A percentile compares a stretch with the other conserved stretches of the same genome.
These are phyloP conservation scores for Hyaloscypha variabilis DNA, from an alignment of 495 filamentous ascomycete genomes.

Conservation along the genomic window DNA sequence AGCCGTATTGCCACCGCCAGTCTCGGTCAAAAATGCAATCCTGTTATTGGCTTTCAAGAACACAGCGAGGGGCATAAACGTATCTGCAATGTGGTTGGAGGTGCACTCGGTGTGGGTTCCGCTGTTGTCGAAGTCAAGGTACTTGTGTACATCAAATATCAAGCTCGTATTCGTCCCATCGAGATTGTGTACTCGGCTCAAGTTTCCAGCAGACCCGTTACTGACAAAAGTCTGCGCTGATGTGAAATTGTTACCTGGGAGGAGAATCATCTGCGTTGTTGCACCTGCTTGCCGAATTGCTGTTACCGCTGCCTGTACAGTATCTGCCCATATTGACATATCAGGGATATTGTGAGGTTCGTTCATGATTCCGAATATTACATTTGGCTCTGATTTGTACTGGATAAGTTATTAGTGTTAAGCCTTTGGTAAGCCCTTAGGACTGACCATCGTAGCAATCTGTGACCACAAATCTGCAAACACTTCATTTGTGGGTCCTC, in stretches of 20 bases:
- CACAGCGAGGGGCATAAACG: conserved; percentile 46
- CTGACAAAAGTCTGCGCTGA: conserved; percentile 44
- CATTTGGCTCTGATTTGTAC: conserved; percentile 46
- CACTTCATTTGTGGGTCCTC: conserved; percentile 53
- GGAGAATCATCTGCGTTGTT: conserved; percentile 46
- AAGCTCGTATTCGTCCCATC: conserved; percentile 54
- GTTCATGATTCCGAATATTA: conserved; percentile 65
- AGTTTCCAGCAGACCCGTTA: conserved; percentile 46
- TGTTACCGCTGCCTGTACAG: conserved; percentile 56
- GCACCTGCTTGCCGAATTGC: conserved; percentile 62
- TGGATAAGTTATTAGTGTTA: conserved; percentile 26
- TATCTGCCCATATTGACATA: conserved; percentile 50
- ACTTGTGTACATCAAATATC: conserved; percentile 58
- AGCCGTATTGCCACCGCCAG: conserved; percentile 51
- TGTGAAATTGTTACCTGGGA: conserved; percentile 50
- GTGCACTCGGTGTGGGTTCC: conserved; percentile 55
- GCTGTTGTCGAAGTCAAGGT: conserved; percentile 58
- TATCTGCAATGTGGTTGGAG: conserved; percentile 47
- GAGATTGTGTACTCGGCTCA: conserved; percentile 52
- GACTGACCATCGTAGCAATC: conserved; percentile 45
- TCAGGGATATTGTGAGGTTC: conserved; percentile 55
- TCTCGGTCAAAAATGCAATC: conserved; percentile 56
- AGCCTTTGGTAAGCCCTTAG: neutral
- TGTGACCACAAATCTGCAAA: conserved; percentile 58
- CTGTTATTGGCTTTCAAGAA: conserved; percentile 51